Evolutionary conservation across 1,284 basidiomycete genomes (phyloP).

Genomic region (Afroboletus lepidellus): DNA sequence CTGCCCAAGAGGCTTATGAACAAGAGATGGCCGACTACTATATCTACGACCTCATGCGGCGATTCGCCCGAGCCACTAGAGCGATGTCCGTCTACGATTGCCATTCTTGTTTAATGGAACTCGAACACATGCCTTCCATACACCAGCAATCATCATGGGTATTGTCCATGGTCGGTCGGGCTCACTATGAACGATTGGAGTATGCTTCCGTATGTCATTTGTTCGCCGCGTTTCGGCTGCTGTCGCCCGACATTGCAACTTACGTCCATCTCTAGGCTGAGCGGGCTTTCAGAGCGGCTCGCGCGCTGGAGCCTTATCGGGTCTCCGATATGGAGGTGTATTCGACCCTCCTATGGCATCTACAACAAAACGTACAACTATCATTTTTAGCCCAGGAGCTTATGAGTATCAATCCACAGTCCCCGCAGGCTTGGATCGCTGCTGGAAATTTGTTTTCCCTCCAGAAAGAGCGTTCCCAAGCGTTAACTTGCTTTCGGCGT

Average conservation of each 20-base stretch:
- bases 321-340: conserved; percentile 91
- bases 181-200: conserved; percentile 85
- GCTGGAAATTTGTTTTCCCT: conserved; percentile 91
- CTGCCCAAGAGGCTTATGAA: conserved; percentile 69
- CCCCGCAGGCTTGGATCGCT: conserved; percentile 92
- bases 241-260: conserved; percentile 24
- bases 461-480: conserved; percentile 87
- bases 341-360: conserved; percentile 92
- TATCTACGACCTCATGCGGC: conserved; percentile 77
- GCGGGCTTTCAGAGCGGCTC: conserved; percentile 79
- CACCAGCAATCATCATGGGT: conserved; percentile 78
- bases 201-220: conserved; percentile 73
- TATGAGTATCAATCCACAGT: conserved; percentile 74
- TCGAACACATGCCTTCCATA: conserved; percentile 73
- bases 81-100: conserved; percentile 77
- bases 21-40: conserved; percentile 75
- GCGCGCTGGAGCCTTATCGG: conserved; percentile 81
- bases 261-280: conserved; percentile 59
- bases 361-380: conserved; percentile 76
- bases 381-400: conserved; percentile 91
- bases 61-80: conserved; percentile 76
- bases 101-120: conserved; percentile 66
- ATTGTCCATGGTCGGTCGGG: conserved; percentile 77
- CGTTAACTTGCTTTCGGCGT: conserved; percentile 87
- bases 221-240: conserved; percentile 5